Percentiles rank a stretch among this genome's conserved stretches.
These are phyloP conservation scores for Tylopilus rubrobrunneus DNA, from an alignment of 768 basidiomycete genomes.

Conservation along the genomic window DNA sequence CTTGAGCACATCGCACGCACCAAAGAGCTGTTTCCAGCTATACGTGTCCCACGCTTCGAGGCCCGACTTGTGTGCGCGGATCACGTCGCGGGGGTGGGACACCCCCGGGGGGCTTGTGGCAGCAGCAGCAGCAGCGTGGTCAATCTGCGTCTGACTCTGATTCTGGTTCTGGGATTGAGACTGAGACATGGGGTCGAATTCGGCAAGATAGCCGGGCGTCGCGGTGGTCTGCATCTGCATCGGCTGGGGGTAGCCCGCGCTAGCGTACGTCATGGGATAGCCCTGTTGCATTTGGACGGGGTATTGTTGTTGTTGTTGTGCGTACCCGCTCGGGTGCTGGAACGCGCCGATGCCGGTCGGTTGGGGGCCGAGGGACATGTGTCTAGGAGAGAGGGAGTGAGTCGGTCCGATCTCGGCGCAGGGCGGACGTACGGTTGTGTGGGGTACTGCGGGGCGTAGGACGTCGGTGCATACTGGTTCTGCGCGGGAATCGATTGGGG, in stretches of 20 bases:
- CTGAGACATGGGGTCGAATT: conserved; percentile 40
- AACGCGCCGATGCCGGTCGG: conserved; percentile 30
- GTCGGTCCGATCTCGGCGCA: not conserved
- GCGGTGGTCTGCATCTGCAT: not conserved
- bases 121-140: too few relatives aligned
- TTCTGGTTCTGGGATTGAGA: conserved; percentile 10
- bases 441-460: conserved; percentile 24
- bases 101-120: conserved; percentile 22
- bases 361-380: conserved; percentile 25
- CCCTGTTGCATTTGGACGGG: not conserved
- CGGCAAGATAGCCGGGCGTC: conserved; percentile 29
- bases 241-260: conserved; percentile 26
- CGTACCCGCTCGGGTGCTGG: conserved; percentile 54
- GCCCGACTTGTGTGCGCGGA: conserved; percentile 60
- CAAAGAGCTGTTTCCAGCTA: conserved; percentile 68
- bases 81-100: conserved; percentile 64
- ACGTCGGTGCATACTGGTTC: conserved; percentile 20
- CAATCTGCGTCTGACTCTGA: not conserved
- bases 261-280: conserved; percentile 24
- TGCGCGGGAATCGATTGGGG: conserved; percentile 19
- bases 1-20: conserved; percentile 61
- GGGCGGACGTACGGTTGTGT: conserved; percentile 16
- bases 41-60: conserved; percentile 69
- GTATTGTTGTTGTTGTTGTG: conserved; percentile 47
- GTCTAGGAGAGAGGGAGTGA: conserved; percentile 15